phyloP scores from a whole-genome alignment of 2,329 filamentous ascomycete species.

The Botrytis tulipae region DNA sequence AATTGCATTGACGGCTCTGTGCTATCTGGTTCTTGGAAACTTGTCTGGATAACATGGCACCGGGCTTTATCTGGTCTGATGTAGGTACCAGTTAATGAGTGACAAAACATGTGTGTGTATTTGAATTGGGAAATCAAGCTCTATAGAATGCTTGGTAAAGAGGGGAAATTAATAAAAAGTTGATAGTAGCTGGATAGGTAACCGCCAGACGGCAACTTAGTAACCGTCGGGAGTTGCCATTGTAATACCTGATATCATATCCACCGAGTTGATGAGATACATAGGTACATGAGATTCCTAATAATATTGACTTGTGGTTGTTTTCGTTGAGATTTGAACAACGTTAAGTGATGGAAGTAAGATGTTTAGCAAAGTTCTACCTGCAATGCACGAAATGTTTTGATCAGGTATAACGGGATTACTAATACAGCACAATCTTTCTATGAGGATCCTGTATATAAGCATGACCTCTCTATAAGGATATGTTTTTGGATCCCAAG shows the following conservation, averaged over 20 bases:
- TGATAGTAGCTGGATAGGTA: conserved; percentile 5
- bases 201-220: conserved; percentile 13
- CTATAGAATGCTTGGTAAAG: conserved; percentile 9
- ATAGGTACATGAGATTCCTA: conserved; percentile 5
- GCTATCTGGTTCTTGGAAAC: conserved; percentile 16
- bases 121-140: conserved; percentile 15
- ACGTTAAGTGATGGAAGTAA: background rate
- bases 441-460: no score
- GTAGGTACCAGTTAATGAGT: conserved; percentile 19
- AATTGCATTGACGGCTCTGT: conserved; percentile 20
- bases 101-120: conserved; percentile 9
- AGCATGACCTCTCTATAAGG: no score
- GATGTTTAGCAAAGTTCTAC: background rate
- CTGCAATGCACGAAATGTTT: background rate
- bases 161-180: conserved; percentile 7
- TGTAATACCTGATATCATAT: conserved; percentile 10
- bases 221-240: conserved; percentile 17
- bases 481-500: no score
- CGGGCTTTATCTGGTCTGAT: conserved; percentile 14
- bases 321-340: background rate
- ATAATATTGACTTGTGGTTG: background rate
- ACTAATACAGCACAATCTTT: background rate
- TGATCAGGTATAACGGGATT: background rate
- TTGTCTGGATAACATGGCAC: conserved; percentile 16
- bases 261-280: background rate